Evolutionary conservation across 257 asterid species (phyloP).

Genomic region (Mentha longifolia): DNA sequence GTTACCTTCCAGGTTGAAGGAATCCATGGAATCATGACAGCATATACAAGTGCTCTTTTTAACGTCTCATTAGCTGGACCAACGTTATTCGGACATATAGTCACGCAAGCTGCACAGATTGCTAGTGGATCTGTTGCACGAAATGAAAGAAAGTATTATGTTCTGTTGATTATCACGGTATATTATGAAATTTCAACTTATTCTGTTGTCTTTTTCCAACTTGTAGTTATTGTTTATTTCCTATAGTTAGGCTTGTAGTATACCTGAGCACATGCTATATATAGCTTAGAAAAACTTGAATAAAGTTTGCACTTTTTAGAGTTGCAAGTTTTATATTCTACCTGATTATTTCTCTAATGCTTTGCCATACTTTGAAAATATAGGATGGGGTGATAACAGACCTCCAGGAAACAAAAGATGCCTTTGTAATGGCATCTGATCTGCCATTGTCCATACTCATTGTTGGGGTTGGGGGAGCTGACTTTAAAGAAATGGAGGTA

Average conservation of each 20-base stretch:
- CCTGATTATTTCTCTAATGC: slow-evolving; percentile 20
- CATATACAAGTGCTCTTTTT: slow-evolving; percentile 84
- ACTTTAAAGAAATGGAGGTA: slow-evolving; percentile 99
- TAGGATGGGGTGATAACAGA: slow-evolving; percentile 99
- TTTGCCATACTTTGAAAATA: not conserved
- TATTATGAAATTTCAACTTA: slow-evolving; percentile 12
- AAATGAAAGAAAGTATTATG: slow-evolving; percentile 73
- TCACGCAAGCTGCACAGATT: slow-evolving; percentile 81
- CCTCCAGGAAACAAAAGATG: slow-evolving; percentile 97
- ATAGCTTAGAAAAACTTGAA: not conserved
- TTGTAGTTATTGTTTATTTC: not conserved
- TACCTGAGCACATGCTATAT: slow-evolving; percentile 15
- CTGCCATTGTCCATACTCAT: slow-evolving; percentile 92
- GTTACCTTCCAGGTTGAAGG: slow-evolving; percentile 77
- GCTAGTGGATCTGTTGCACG: slow-evolving; percentile 82
- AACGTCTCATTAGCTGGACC: slow-evolving; percentile 98
- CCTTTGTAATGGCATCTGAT: slow-evolving; percentile 92
- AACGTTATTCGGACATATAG: slow-evolving; percentile 89
- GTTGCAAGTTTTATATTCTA: not conserved
- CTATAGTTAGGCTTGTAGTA: not conserved
- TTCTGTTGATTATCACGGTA: slow-evolving; percentile 94
- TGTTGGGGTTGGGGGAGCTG: slow-evolving; percentile 99
- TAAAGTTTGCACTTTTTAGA: slow-evolving; percentile 8
- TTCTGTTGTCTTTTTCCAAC: not conserved
- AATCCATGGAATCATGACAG: slow-evolving; percentile 80